A percentile compares a stretch with the other conserved stretches of the same genome.
Conservation (phyloP, 371 early-diverging fungal species). For the Rhizopus microsporus region DNA sequence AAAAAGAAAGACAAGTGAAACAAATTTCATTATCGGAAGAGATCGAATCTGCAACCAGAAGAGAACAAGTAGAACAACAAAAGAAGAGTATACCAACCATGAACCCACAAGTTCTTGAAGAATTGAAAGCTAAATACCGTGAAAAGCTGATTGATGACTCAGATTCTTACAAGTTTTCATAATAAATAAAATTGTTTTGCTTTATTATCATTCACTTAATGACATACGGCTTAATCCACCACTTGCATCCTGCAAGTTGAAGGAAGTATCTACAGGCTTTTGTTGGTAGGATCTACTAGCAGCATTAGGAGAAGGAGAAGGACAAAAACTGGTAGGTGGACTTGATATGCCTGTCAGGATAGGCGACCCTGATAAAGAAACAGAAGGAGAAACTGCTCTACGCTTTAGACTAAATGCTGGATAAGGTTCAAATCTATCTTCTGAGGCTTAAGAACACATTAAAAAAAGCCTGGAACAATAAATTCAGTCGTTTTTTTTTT, state of each 20-base stretch:
- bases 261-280: constrained; percentile 24
- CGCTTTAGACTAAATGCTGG: constrained; percentile 36
- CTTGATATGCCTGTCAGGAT: constrained; percentile 37
- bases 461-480: background rate
- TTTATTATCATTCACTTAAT: constrained; percentile 31
- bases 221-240: constrained; percentile 49
- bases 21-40: constrained; percentile 12
- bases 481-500: background rate
- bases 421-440: constrained; percentile 44
- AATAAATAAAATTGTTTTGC: constrained; percentile 2
- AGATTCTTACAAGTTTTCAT: constrained; percentile 31
- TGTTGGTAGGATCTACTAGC: constrained; percentile 36
- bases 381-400: constrained; percentile 49
- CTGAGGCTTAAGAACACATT: constrained; percentile 29
- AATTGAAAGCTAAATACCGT: constrained; percentile 23
- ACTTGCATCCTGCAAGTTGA: constrained; percentile 49
- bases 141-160: constrained; percentile 23
- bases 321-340: constrained; percentile 34
- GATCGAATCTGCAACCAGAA: constrained; percentile 17
- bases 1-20: background rate
- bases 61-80: constrained; percentile 13
- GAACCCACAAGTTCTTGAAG: constrained; percentile 18
- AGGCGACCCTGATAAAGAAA: constrained; percentile 46
- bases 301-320: constrained; percentile 31
- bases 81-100: constrained; percentile 17